Evolutionary conservation across 2,329 filamentous ascomycete genomes (phyloP), one percentile per base, ranked within the genome.

Genomic region (Fusarium chuoi): DNA sequence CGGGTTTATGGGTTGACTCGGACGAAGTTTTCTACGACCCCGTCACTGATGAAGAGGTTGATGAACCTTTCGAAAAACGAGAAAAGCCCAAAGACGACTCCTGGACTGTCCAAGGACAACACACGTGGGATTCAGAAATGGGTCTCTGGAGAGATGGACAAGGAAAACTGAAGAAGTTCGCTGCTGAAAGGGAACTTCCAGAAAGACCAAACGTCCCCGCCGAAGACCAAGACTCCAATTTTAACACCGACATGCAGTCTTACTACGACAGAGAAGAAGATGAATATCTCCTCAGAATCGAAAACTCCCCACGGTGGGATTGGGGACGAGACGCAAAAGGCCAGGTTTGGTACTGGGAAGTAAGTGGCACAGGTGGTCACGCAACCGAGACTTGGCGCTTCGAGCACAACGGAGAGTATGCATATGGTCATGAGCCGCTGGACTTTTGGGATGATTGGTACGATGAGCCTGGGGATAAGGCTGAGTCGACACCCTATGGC

Each of bases 371-470:
- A 56, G 44, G 12, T 8, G 58, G 65, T 3, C 8, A 65, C 18
- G 8, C 24, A 22, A 70, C 67, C 8, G 67, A 69, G 30, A 14
- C 42, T 5, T 70, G 68, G 59, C 41, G 30, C 28, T 65, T 70
- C 24, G 22, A 57, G 6, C 65, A 70, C 20, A 28, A 51, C 3
- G 65, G 48, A 18, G 65, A 70, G 20, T 9, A 46, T 10, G 59
- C 65, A 2, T 55, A 49, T 4, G 48, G 59, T 2, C 22, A 70
- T 6, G 65, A 70, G 6, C 65, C 65, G 2, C n/a, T 70, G 15
- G 46, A 70, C 1, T 65, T 65, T 11, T 70, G 68, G 68, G 22
- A 12, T 10, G 59, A 70, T 4, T 70, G 59, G 59, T 44, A 45
- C 5, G 56, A 48, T 9, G 60, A 44, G 3, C 30, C n/a, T 7